Evolutionary conservation across 2,329 filamentous ascomycete genomes (phyloP).

Genomic region (Hymenotorrendiella dingleyae): DNA sequence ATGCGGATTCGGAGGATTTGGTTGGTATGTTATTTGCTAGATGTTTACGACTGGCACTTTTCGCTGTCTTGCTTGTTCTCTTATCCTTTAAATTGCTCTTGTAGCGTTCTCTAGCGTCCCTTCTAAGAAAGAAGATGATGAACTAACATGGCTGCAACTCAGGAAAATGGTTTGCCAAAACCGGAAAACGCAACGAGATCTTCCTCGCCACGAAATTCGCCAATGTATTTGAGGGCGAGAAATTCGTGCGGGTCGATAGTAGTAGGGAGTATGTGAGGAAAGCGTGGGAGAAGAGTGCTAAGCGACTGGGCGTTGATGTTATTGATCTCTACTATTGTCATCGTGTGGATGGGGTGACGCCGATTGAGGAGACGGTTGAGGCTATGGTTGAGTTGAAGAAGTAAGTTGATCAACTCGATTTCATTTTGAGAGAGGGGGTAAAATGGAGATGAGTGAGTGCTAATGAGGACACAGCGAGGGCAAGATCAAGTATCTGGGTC

Average conservation of each 20-base stretch:
- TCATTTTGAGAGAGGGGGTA: not conserved
- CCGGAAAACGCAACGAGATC: constrained; percentile 39
- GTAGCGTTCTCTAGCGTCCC: too few relatives aligned
- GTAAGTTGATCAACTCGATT: constrained; percentile 4
- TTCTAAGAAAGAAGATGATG: too few relatives aligned
- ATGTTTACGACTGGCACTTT: too few relatives aligned
- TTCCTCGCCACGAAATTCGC: constrained; percentile 50
- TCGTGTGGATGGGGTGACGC: constrained; percentile 34
- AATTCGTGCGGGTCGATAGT: constrained; percentile 25
- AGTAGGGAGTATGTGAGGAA: constrained; percentile 37
- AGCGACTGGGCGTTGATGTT: constrained; percentile 34
- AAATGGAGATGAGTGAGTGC: not conserved
- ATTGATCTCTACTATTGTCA: constrained; percentile 36
- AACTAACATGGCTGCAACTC: too few relatives aligned
- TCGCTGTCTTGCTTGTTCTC: too few relatives aligned
- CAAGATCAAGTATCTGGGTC: constrained; percentile 51
- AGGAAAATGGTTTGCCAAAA: constrained; percentile 43
- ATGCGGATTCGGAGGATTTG: too few relatives aligned
- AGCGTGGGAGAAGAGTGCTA: constrained; percentile 37
- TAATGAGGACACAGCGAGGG: constrained; percentile 36
- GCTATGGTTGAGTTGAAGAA: constrained; percentile 36
- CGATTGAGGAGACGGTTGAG: constrained; percentile 39
- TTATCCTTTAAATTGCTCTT: too few relatives aligned
- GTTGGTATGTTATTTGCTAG: too few relatives aligned
- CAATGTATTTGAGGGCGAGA: constrained; percentile 18